Conservation (phyloP, 345 rosid species). For the Rhodamnia rubescens region DNA sequence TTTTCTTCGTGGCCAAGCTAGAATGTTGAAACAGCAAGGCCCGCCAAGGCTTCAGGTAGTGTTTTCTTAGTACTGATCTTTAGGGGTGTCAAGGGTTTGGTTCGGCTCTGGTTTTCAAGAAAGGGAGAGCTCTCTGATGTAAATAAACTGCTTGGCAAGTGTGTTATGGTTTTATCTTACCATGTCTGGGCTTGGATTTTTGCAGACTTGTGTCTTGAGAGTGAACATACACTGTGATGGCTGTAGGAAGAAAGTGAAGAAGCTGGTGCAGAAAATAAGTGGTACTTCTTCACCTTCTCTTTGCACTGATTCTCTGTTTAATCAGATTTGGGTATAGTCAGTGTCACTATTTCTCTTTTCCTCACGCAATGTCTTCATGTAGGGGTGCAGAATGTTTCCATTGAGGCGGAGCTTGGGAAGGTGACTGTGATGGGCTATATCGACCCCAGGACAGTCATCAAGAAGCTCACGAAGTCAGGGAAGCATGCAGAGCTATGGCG, state of each 20-base stretch:
- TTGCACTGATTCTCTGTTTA: neutral
- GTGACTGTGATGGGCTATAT: slow-evolving; percentile 82
- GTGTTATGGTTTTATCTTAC: neutral
- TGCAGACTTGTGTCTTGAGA: slow-evolving; percentile 77
- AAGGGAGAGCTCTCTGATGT: neutral
- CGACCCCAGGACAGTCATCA: slow-evolving; percentile 55
- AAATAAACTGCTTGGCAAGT: neutral
- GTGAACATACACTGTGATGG: slow-evolving; percentile 96
- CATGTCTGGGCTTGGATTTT: slow-evolving; percentile 1
- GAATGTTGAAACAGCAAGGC: neutral
- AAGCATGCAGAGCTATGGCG: slow-evolving; percentile 83
- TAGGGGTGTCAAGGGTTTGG: no score
- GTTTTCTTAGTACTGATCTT: neutral
- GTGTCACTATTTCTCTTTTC: neutral
- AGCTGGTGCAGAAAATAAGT: slow-evolving; percentile 60
- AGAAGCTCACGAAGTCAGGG: slow-evolving; percentile 78
- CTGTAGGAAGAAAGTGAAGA: slow-evolving; percentile 75
- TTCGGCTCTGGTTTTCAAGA: no score
- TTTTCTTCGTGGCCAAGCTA: neutral
- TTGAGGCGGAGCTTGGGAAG: slow-evolving; percentile 80
- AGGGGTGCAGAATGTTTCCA: slow-evolving; percentile 61
- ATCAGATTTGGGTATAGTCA: neutral
- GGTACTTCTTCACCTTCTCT: slow-evolving; percentile 24
- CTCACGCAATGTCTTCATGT: neutral
- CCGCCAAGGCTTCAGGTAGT: neutral